phyloP scores from a whole-genome alignment of 2,329 filamentous ascomycete species.

The Gyromitra esculenta region DNA sequence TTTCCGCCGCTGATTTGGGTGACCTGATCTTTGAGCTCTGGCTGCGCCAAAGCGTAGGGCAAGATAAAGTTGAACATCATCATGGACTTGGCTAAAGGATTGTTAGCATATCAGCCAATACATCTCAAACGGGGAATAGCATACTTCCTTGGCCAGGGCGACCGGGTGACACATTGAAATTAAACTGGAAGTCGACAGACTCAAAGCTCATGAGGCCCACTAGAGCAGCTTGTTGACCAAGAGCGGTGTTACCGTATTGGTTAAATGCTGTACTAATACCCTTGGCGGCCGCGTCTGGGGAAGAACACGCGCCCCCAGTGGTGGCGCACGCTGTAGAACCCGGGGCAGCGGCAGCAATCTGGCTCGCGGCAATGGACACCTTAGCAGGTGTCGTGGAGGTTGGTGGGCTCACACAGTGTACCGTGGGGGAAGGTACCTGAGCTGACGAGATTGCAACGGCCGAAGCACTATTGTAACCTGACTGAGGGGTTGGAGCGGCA shows the following conservation, averaged over 20 bases:
- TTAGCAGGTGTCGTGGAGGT: neutral
- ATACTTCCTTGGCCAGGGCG: slow-evolving; percentile 42
- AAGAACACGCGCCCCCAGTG: slow-evolving; percentile 69
- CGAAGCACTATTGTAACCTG: neutral
- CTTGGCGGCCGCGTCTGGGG: slow-evolving; percentile 70
- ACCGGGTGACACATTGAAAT: slow-evolving; percentile 66
- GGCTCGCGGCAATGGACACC: neutral
- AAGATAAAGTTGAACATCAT: slow-evolving; percentile 46
- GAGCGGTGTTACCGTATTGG: slow-evolving; percentile 67
- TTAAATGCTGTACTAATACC: slow-evolving; percentile 68
- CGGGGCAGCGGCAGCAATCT: slow-evolving; percentile 32
- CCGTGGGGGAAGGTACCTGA: neutral
- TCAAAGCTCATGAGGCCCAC: slow-evolving; percentile 78
- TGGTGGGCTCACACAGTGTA: neutral
- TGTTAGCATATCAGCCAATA: neutral
- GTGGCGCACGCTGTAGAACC: slow-evolving; percentile 2
- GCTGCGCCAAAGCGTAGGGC: slow-evolving; percentile 25
- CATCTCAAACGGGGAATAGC: neutral
- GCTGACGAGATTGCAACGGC: neutral
- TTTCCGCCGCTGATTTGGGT: slow-evolving; percentile 20
- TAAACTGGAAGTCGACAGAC: slow-evolving; percentile 74
- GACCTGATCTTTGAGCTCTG: slow-evolving; percentile 32
- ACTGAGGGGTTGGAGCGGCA: slow-evolving; percentile 13
- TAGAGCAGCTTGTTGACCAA: slow-evolving; percentile 74
- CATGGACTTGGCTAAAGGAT: slow-evolving; percentile 37